These are phyloP conservation scores for Gomphus sp. DNA, from an alignment of 1,284 basidiomycete genomes.

Conservation along the genomic window DNA sequence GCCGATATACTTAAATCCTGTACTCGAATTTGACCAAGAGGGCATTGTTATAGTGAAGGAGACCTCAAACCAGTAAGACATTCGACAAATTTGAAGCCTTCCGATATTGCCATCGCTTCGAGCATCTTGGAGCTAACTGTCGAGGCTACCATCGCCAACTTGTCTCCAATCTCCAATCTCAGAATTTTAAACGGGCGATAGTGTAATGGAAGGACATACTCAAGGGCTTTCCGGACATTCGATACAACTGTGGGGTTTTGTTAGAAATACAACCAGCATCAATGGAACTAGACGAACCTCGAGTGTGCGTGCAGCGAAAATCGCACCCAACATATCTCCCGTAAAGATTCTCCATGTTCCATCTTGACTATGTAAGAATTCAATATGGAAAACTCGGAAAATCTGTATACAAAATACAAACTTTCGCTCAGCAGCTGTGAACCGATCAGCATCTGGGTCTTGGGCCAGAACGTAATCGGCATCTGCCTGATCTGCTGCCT, in stretches of 20 bases:
- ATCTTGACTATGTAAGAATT: slow-evolving; percentile 28
- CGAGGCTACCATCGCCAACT: slow-evolving; percentile 76
- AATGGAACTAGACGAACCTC: slow-evolving; percentile 19
- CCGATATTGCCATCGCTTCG: slow-evolving; percentile 58
- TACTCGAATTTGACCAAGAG: neutral
- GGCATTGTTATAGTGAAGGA: neutral
- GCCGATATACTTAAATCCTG: slow-evolving; percentile 80
- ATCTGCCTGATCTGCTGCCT: slow-evolving; percentile 41
- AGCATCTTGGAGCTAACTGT: slow-evolving; percentile 86
- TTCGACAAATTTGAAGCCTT: slow-evolving; percentile 76
- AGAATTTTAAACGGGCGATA: neutral
- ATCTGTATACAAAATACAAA: slow-evolving; percentile 19
- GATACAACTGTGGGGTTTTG: slow-evolving; percentile 31
- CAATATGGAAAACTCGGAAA: neutral
- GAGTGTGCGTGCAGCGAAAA: slow-evolving; percentile 60
- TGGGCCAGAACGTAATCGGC: slow-evolving; percentile 69
- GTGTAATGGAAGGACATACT: slow-evolving; percentile 21
- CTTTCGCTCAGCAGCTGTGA: slow-evolving; percentile 71
- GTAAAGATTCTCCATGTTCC: slow-evolving; percentile 69
- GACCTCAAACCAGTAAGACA: slow-evolving; percentile 61
- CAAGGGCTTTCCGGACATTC: slow-evolving; percentile 47
- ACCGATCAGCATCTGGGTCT: slow-evolving; percentile 80
- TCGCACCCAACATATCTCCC: slow-evolving; percentile 73
- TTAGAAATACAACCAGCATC: neutral
- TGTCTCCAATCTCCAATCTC: slow-evolving; percentile 27